Evolutionary conservation across 768 basidiomycete genomes (phyloP), one percentile per base, ranked within the genome.

Genomic region (Leccinum fibrillosum): DNA sequence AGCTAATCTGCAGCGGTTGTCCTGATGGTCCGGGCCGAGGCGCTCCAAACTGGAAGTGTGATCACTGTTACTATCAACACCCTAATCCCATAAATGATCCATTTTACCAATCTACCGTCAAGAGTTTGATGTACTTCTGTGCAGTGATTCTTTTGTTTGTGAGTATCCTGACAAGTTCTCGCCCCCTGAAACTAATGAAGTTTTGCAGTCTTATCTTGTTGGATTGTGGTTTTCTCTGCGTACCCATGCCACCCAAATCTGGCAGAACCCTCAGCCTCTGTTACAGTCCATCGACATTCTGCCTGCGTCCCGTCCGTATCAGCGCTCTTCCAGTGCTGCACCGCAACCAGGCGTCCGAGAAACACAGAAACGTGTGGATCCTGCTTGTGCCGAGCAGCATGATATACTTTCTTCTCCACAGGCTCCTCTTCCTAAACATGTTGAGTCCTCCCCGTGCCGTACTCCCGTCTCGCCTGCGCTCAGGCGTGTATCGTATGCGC

Each of bases 151-250:
- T 99, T 28, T 69, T 98, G 32, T 84, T 99, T 63, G 96, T 98
- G 67, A 74, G 94, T 82, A 17, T 13, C 3, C 6, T 52, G 13
- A 45, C 44, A 4, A 53, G 59, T 52, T 51, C 8, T 49, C 12
- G 9, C 4, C 34, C 23, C 26, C 53, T 44, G 25, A 19, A 19
- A 10, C 53, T 30, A 35, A 59, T 67, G 44, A 65, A 11, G 17
- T 47, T 19, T 34, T 15, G 21, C 48, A 98, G 94, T 98, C 97
- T 1, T 99, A 99, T 73, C 83, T 98, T 49, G 84, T 98, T 58
- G 97, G 97, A 35, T 80, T 98, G 1, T 98, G 97, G 97, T 99
- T 99, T 78, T 98, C 97, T 39, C 85, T 99, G 17, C 88, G 93
- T 49, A 99, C 97, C 1, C 97, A 99, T 70, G 97, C 97, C 7